Conservation (phyloP, 257 asterid genomes). For the Verbena officinalis region DNA sequence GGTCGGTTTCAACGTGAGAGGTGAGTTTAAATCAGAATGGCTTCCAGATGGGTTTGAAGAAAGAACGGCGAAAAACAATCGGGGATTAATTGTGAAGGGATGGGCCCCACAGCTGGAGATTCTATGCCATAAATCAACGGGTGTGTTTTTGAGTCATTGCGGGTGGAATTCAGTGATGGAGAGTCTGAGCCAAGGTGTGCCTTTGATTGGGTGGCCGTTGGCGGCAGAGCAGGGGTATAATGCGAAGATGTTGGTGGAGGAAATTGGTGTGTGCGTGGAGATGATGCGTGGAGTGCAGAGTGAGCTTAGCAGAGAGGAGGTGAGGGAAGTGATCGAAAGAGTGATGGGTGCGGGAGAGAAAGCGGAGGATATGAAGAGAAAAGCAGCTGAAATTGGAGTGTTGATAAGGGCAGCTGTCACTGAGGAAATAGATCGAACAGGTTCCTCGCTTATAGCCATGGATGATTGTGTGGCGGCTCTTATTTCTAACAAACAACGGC, state of each 20-base stretch:
- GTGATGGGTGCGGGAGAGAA: constrained; percentile 55
- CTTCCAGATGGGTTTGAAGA: constrained; percentile 65
- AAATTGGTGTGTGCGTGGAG: constrained; percentile 74
- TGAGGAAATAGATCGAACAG: constrained; percentile 46
- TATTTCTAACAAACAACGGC: no score
- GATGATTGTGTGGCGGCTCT: constrained; percentile 58
- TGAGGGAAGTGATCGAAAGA: constrained; percentile 54
- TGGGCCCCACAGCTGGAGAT: constrained; percentile 99
- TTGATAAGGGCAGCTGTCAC: constrained; percentile 54
- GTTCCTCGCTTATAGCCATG: constrained; percentile 59
- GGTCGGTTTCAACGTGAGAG: constrained; percentile 46
- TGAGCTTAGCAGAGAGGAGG: constrained; percentile 50
- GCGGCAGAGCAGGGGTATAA: constrained; percentile 93
- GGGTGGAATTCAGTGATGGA: constrained; percentile 94
- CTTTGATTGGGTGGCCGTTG: constrained; percentile 91
- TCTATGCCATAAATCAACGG: constrained; percentile 67
- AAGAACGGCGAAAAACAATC: constrained; percentile 29
- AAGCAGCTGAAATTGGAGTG: constrained; percentile 54
- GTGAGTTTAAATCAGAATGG: constrained; percentile 72
- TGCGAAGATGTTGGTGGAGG: constrained; percentile 80
- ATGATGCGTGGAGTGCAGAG: constrained; percentile 53
- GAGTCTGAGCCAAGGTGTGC: constrained; percentile 89
- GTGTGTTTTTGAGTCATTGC: constrained; percentile 82
- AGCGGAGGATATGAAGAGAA: constrained; percentile 64
- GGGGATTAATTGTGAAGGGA: constrained; percentile 64